Base-by-base conservation (phyloP, 768 basidiomycete species). In the Sporobolomyces roseus region DNA sequence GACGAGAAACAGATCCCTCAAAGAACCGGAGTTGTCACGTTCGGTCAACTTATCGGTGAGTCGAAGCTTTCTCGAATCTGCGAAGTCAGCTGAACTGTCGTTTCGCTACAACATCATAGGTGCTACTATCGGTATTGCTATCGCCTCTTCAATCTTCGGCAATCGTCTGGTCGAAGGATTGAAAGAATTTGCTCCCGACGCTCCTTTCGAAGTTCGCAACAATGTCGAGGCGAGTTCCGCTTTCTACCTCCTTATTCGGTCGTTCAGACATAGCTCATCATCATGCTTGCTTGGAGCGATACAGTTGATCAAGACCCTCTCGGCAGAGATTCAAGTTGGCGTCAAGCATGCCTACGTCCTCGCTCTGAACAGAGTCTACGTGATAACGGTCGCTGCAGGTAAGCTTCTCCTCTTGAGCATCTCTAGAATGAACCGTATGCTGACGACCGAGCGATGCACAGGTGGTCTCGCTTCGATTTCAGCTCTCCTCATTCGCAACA, bases 21-120 rank as follows among this genome's bases (percentile, higher is more conserved):
- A 41, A 75, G 77, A 19, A 80, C 79, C 9, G 78, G 77, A 13
- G 53, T 79, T 21, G 77, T 75, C 43, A 75, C 78, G 23, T 81
- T 81, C 75, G 63, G 55, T 16, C 77, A 78, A 56, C 56, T 68
- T 8, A 56, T 56, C 41, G 58, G 64, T 68, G 38, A 41, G 17
- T 9, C 38, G 17, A 17, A 9, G 9, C 38, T 9, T 17, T 41
- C 17, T 17, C 38, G 38, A 41, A 17, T 9, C 9, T 41, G 38
- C 9, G 10, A 17, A 41, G 38, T 17, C 9, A 41, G 9, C 38
- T 41, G 38, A 41, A 41, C 30, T 0, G 21, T 33, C 38, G 43
- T 43, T 41, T 41, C 35, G 10, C 12, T 9, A 3, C 21, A 3
- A 9, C 50, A 35, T 29, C 16, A 38, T 75, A 41, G 75, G 75